phyloP scores from a whole-genome alignment of 2,329 filamentous ascomycete genomes.

The Colletotrichum destructivum region DNA sequence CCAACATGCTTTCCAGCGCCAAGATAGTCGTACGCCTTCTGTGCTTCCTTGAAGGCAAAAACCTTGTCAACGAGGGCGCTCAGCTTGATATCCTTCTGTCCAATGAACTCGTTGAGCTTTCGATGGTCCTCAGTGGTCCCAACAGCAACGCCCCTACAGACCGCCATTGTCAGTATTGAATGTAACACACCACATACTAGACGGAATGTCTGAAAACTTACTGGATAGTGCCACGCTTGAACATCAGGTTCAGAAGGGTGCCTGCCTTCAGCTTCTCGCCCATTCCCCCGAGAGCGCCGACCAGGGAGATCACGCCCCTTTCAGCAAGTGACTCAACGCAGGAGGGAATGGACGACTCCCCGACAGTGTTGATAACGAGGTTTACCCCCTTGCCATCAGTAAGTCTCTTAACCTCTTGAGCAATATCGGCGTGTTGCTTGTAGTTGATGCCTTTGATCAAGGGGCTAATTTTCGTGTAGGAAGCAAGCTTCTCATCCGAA shows the following conservation, averaged over 20 bases:
- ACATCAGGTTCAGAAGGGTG: neutral
- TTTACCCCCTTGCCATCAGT: neutral
- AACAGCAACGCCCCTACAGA: neutral
- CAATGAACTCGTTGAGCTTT: neutral
- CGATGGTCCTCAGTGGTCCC: neutral
- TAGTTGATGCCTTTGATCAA: neutral
- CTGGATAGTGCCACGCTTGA: neutral
- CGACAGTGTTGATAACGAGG: neutral
- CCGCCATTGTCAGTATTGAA: neutral
- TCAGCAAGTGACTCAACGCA: neutral
- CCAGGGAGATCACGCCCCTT: neutral
- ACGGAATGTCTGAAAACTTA: neutral
- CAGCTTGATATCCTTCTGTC: neutral
- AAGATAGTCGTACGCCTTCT: neutral
- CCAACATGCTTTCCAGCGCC: neutral
- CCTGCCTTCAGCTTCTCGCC: neutral
- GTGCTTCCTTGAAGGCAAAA: neutral
- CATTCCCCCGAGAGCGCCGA: neutral
- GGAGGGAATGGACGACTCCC: neutral
- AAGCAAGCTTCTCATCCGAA: neutral
- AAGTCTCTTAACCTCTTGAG: neutral
- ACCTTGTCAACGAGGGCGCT: neutral
- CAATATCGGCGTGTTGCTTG: neutral
- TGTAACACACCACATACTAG: too few species aligned
- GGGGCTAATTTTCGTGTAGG: neutral